A percentile compares a stretch with the other conserved stretches of the same genome.
Evolutionary conservation across 2,329 filamentous ascomycete genomes (phyloP).

Genomic region (Periconia sp.): DNA sequence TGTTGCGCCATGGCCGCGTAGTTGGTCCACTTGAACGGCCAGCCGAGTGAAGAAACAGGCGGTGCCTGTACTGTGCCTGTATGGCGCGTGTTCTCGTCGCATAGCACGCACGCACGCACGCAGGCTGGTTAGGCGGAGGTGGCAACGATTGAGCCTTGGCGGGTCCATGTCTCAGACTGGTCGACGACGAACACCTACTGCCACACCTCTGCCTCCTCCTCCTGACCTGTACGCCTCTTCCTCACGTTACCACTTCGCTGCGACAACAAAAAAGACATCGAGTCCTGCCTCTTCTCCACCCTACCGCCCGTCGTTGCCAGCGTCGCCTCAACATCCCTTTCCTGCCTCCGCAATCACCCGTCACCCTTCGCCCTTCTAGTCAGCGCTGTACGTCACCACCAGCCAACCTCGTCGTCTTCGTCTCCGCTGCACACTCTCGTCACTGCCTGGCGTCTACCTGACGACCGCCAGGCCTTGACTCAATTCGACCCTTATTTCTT

Average conservation of each 20-base stretch:
- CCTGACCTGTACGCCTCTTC: constrained; percentile 6
- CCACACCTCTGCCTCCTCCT: constrained; percentile 2
- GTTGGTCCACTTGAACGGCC: too few species aligned
- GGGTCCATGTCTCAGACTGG: constrained; percentile 12
- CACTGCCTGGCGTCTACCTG: background rate
- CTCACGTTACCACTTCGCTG: background rate
- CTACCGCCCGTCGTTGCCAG: constrained; percentile 6
- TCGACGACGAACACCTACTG: background rate
- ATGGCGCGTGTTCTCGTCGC: too few species aligned
- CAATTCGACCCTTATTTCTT: background rate
- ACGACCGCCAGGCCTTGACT: background rate
- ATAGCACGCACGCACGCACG: too few species aligned
- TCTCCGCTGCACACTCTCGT: constrained; percentile 16
- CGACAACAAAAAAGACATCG: background rate
- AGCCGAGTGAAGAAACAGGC: background rate
- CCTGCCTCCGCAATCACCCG: background rate
- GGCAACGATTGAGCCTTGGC: constrained; percentile 6
- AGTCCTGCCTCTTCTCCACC: background rate
- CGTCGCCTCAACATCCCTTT: constrained; percentile 5
- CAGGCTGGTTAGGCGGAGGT: constrained; percentile 10
- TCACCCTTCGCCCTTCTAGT: constrained; percentile 2
- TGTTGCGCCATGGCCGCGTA: too few species aligned
- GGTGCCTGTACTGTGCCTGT: background rate
- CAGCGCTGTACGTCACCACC: constrained; percentile 18
- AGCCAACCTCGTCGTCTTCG: constrained; percentile 5